phyloP scores from a whole-genome alignment of 257 asterid genomes.

The Fraxinus quadrangulata region DNA sequence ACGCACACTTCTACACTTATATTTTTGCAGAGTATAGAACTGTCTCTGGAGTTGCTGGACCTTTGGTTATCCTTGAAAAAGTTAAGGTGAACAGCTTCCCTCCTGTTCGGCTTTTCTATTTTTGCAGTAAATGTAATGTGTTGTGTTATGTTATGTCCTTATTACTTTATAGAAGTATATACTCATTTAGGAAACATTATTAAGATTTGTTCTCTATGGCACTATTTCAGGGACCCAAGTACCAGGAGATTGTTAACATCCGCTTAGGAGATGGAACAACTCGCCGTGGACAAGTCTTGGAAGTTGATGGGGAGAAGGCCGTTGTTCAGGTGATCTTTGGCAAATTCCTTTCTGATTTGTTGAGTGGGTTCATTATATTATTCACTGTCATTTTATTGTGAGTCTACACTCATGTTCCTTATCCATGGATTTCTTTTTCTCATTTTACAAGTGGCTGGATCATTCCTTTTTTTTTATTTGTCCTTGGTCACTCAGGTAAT shows the following conservation, averaged over 20 bases:
- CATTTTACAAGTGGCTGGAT: too few species aligned
- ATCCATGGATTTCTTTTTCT: too few species aligned
- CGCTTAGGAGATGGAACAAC: conserved; percentile 95
- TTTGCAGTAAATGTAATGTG: conserved; percentile 12
- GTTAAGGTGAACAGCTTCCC: conserved; percentile 67
- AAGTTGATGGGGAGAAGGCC: conserved; percentile 97
- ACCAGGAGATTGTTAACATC: conserved; percentile 92
- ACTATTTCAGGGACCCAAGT: conserved; percentile 90
- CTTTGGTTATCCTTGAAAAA: conserved; percentile 95
- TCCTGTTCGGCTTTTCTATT: conserved; percentile 12
- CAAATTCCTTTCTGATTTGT: conserved; percentile 5
- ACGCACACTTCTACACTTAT: background rate
- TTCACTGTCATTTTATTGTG: conserved; percentile 1
- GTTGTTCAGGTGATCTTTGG: conserved; percentile 80
- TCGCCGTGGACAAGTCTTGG: conserved; percentile 97
- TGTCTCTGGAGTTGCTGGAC: conserved; percentile 99
- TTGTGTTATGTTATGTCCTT: background rate
- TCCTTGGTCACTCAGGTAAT: too few species aligned
- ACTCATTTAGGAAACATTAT: conserved; percentile 16
- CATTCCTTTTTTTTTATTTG: too few species aligned
- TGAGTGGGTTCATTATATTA: background rate
- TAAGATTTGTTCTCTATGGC: conserved; percentile 16
- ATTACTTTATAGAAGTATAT: background rate
- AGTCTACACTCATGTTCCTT: conserved; percentile 1
- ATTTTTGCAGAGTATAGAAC: conserved; percentile 87